Evolutionary conservation across 176 grass and related monocot genomes (phyloP), one percentile per base, ranked within the genome.

Genomic region (Oryza punctata): DNA sequence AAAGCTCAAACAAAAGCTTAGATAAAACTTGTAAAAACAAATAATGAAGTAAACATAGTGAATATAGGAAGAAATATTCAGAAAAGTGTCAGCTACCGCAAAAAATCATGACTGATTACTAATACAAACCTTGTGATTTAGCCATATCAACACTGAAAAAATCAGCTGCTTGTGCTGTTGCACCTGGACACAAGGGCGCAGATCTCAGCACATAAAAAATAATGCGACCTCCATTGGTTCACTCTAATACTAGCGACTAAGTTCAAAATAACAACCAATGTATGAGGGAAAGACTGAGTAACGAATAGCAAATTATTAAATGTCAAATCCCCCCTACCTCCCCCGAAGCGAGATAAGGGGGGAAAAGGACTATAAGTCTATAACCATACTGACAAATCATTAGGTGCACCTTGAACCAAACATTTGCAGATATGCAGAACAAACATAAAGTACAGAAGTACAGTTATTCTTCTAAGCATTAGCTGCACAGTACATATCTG

Each of bases 101-200:
- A 73, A 67, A 79, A 16, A 66, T 65, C 67, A 72, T 37, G 54
- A 66, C 38, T 80, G 59, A 25, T 11, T 30, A 67, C 15, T 79
- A 24, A 21, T 46, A 73, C 84, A 46, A 73, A 86, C 75, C 84
- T 33, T 14, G 27, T 65, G 28, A 32, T 37, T 52, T 59, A 38
- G 3, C 57, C 47, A 15, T 35, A 65, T 28, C 26, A 65, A 28
- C 14, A 5, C 65, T 16, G 3, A 28, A n/a, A 33, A 69, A 30
- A 54, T 21, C 30, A 79, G 60, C 15, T 47, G 73, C 69, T 40
- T 40, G 5, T 6, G 26, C 68, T 27, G 29, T 38, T 86, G 69
- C 43, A 66, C 60, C 77, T 86, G 76, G 76, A 80, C 68, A 73
- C 28, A 73, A 72, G n/a, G 13, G 54, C 67, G 72, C 23, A 76